Evolutionary conservation across 108 stramenopile species (phyloP), one percentile per base, ranked within the genome.

Genomic region (Aurantiochytrium sp.): DNA sequence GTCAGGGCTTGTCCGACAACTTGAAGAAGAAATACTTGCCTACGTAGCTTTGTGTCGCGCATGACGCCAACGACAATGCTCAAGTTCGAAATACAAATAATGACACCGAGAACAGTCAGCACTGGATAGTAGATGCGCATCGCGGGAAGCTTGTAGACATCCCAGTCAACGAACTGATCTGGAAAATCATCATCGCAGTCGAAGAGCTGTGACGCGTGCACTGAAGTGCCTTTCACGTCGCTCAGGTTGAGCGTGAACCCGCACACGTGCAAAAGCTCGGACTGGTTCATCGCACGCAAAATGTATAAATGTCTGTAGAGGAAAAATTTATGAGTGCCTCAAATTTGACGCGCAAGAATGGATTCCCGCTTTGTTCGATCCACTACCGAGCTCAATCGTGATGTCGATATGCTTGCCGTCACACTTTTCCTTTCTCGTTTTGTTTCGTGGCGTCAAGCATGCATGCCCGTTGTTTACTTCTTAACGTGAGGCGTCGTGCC

Each of bases 1-100:
- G 76, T 83, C 6, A 83, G 6, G 28, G 76, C 76, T 83, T 83
- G 76, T 12, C 76, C 76, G 10, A 83, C 76, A 25, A 83, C 49
- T 23, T 83, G 76, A 12, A 53, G 23, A 12, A 53, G n/a, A 4
- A 53, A 83, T 8, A 53, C 28, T 53, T 83, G 76, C 6, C 51
- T 8, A 16, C 76, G 76, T 6, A 83, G 76, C 51, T 53, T 47
- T 10, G 45, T 53, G 76, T 83, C 76, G 49, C 76, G 76, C 45
- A 83, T 43, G 16, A 83, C 76, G 45, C 76, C 76, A 53, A 83
- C 76, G 18, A 83, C 51, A 16, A 83, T 83, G 76, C 76, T 83
- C 25, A 83, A 18, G 51, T 83, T 83, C 25, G 76, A 83, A 53
- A 83, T 16, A 18, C 19, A 25, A 4, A 83, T 83, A 14, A 83